Conservation (phyloP, 1,284 basidiomycete genomes). For the Pseudozyma pruni region DNA sequence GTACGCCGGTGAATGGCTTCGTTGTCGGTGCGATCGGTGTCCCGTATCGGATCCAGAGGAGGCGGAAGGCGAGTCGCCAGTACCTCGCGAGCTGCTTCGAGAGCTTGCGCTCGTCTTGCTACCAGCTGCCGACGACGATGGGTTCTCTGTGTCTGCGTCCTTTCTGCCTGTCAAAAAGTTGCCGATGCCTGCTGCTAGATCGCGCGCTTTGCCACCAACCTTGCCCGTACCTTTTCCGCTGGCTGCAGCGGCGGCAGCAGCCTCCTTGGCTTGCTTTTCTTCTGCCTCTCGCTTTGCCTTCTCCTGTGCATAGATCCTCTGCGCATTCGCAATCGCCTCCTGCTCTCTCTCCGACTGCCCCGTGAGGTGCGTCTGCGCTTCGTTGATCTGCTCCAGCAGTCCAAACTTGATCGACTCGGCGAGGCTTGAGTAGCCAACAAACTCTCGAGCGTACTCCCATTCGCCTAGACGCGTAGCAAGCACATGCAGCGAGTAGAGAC, state of each 20-base stretch:
- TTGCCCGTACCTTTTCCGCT: conserved; percentile 12
- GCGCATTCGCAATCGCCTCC: conserved; percentile 27
- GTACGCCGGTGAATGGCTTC: conserved; percentile 40
- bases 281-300: conserved; percentile 39
- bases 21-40: conserved; percentile 25
- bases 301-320: conserved; percentile 42
- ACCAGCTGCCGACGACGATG: conserved; percentile 1
- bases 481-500: conserved; percentile 54
- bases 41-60: conserved; percentile 29
- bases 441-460: conserved; percentile 59
- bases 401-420: conserved; percentile 39
- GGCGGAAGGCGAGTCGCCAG: conserved; percentile 6
- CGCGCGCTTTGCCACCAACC: conserved; percentile 20
- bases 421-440: conserved; percentile 54
- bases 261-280: conserved; percentile 39
- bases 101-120: conserved; percentile 12
- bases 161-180: conserved; percentile 31
- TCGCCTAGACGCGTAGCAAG: conserved; percentile 48
- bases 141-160: conserved; percentile 2
- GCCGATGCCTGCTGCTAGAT: conserved; percentile 25
- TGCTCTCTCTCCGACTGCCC: conserved; percentile 35
- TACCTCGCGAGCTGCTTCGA: conserved; percentile 1
- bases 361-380: conserved; percentile 23
- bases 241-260: conserved; percentile 4
- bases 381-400: conserved; percentile 46